Conservation (phyloP, 2,329 filamentous ascomycete species). For the Colletotrichum tamarilloi region DNA sequence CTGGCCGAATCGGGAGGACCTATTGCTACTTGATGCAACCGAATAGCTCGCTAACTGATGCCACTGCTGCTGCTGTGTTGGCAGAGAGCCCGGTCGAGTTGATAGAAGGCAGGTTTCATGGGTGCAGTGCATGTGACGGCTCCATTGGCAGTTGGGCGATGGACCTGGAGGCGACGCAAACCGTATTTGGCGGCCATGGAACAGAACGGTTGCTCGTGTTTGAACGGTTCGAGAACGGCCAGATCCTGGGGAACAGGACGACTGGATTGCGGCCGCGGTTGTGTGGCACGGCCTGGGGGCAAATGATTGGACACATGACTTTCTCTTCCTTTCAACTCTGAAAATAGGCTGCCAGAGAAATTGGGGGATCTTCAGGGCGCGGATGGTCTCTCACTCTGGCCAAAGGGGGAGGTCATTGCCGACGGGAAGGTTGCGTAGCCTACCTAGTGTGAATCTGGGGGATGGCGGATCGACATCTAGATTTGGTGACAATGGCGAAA, state of each 20-base stretch:
- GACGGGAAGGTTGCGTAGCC: not conserved
- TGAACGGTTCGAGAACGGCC: not conserved
- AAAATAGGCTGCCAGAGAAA: conserved; percentile 3
- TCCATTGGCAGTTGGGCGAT: conserved; percentile 13
- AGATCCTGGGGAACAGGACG: not conserved
- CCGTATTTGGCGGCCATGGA: conserved; percentile 10
- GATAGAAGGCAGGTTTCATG: conserved; percentile 17
- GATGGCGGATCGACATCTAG: not conserved
- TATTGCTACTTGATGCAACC: not conserved
- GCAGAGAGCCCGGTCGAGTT: not conserved
- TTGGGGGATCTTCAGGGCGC: not conserved
- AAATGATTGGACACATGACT: conserved; percentile 12
- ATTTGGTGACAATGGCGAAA: not conserved
- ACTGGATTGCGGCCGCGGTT: not conserved
- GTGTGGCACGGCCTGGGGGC: not conserved
- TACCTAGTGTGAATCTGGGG: not conserved
- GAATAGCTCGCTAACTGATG: conserved; percentile 10
- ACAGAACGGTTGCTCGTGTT: not conserved
- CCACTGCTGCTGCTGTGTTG: conserved; percentile 17
- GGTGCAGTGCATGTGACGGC: conserved; percentile 15
- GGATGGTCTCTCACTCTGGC: not conserved
- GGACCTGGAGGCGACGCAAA: not conserved
- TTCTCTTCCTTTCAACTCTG: not conserved
- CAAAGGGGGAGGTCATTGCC: not conserved
- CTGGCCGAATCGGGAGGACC: not conserved